Conservation (phyloP, 148 eudicot genomes). For the Drosera capensis region DNA sequence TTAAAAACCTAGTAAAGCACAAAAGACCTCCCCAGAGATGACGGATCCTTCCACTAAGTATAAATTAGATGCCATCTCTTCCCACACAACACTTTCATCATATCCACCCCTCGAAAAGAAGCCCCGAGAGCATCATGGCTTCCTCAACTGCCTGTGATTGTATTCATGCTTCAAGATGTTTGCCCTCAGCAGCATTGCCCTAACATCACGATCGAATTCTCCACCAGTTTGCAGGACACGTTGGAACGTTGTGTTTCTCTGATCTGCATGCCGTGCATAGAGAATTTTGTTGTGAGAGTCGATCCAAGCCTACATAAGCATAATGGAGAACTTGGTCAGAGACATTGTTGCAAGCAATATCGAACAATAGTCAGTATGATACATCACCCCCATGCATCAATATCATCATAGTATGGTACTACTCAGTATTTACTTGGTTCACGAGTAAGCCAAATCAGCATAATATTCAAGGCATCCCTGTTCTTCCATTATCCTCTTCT, state of each 20-base stretch:
- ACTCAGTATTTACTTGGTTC: too few relatives aligned
- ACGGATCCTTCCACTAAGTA: background rate
- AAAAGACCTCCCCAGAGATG: too few relatives aligned
- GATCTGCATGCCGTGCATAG: slow-evolving; percentile 88
- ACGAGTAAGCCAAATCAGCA: too few relatives aligned
- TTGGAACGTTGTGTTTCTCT: slow-evolving; percentile 89
- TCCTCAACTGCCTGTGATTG: slow-evolving; percentile 33
- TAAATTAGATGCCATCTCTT: background rate
- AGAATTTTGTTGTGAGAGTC: slow-evolving; percentile 95
- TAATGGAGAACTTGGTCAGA: background rate
- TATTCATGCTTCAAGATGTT: slow-evolving; percentile 63
- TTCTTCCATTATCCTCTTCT: too few relatives aligned
- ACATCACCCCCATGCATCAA: too few relatives aligned
- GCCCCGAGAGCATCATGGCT: slow-evolving; percentile 6
- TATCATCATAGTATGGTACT: too few relatives aligned
- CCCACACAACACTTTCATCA: background rate
- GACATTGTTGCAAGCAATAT: too few relatives aligned
- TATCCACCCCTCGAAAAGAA: background rate
- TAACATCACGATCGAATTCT: slow-evolving; percentile 67
- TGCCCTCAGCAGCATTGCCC: slow-evolving; percentile 74
- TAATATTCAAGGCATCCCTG: too few relatives aligned
- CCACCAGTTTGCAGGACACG: slow-evolving; percentile 76
- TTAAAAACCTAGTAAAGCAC: too few relatives aligned
- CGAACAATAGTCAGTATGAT: too few relatives aligned
- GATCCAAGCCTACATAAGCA: slow-evolving; percentile 61